Evolutionary conservation across 2,329 filamentous ascomycete species (phyloP).

Genomic region (Trichoderma koningii): DNA sequence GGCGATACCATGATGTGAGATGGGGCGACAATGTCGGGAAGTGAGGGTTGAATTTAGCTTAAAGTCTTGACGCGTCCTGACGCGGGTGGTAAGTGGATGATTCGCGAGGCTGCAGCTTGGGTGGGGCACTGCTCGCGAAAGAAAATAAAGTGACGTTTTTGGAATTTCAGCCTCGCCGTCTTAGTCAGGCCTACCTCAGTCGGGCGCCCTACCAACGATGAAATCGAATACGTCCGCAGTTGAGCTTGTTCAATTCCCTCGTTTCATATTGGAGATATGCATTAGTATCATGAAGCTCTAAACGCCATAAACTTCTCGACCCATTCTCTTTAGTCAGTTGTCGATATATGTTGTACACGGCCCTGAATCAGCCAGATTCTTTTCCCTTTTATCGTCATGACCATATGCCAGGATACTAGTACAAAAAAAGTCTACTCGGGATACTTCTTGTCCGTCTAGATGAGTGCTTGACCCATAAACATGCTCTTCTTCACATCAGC

Average conservation of each 20-base stretch:
- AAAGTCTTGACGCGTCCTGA: conserved; percentile 39
- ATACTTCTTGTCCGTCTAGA: conserved; percentile 48
- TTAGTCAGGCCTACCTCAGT: neutral
- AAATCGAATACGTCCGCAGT: neutral
- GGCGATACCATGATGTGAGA: neutral
- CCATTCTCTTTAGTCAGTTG: neutral
- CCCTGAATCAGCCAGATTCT: neutral
- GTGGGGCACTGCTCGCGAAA: neutral
- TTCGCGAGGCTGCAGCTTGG: conserved; percentile 23
- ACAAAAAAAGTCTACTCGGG: neutral
- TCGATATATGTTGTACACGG: neutral
- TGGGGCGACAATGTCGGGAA: conserved; percentile 24
- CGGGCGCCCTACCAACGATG: neutral
- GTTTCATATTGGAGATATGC: neutral
- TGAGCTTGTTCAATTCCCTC: neutral
- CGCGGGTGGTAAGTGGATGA: conserved; percentile 26
- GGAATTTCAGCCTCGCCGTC: conserved; percentile 28
- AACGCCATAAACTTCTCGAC: neutral
- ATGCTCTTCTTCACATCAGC: conserved; percentile 88
- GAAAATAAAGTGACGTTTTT: neutral
- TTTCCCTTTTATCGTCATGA: neutral
- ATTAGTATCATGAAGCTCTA: neutral
- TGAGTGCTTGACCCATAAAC: conserved; percentile 77
- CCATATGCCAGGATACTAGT: neutral
- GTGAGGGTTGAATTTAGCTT: conserved; percentile 23